Percentiles rank a stretch among this genome's conserved stretches.
These are phyloP conservation scores for Exophiala alcalophila DNA, from an alignment of 2,329 filamentous ascomycete genomes.

Conservation along the genomic window DNA sequence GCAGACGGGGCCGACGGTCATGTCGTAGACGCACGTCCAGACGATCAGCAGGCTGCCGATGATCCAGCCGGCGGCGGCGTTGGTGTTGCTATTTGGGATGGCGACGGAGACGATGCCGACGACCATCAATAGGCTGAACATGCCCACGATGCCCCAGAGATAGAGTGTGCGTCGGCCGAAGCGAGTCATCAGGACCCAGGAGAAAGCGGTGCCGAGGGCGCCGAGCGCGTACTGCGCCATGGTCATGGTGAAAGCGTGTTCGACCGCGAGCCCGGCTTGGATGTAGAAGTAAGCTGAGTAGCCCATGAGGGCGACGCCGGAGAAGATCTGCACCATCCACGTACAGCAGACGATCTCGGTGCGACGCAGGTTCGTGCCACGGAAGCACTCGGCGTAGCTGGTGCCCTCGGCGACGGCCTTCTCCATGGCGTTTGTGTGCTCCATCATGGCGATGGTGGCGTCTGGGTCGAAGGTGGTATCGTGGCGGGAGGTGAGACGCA, in stretches of 20 bases:
- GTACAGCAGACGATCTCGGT: conserved; percentile 43
- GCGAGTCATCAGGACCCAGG: conserved; percentile 44
- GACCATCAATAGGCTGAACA: conserved; percentile 32
- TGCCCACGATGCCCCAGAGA: conserved; percentile 33
- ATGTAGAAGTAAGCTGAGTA: conserved; percentile 48
- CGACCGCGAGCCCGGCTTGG: conserved; percentile 36
- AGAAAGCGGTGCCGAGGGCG: conserved; percentile 49
- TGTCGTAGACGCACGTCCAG: conserved; percentile 55
- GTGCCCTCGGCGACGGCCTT: conserved; percentile 26
- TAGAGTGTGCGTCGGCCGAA: conserved; percentile 42
- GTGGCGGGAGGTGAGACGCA: conserved; percentile 30
- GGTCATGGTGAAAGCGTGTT: conserved; percentile 38
- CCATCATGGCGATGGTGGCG: conserved; percentile 38
- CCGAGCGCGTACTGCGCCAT: conserved; percentile 63
- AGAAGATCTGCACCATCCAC: no score
- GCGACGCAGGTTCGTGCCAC: conserved; percentile 36
- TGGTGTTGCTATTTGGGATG: conserved; percentile 26
- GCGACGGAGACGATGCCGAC: conserved; percentile 32
- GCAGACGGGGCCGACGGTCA: conserved; percentile 53
- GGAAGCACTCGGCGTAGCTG: conserved; percentile 36
- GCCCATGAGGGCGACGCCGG: background rate
- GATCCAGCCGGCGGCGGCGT: conserved; percentile 35
- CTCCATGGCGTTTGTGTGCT: conserved; percentile 37
- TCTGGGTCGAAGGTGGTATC: conserved; percentile 29
- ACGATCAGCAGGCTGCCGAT: conserved; percentile 50